Conservation (phyloP, 139 green algal genomes). For the Tetraselmis striata region DNA sequence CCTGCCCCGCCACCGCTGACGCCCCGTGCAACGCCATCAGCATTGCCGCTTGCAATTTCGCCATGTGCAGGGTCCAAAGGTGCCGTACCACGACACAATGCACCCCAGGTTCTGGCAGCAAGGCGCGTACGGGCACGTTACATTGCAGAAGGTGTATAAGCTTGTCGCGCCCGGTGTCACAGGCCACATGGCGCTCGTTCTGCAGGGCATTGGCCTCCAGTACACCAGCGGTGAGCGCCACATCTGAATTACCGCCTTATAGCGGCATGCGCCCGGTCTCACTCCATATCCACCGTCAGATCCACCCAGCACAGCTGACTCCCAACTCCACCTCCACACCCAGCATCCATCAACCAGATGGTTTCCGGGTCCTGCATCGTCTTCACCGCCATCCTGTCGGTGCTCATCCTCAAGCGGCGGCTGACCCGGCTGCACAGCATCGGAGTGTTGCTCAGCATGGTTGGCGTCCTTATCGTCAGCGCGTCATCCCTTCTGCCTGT, state of each 20-base stretch:
- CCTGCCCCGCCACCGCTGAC: too few species aligned
- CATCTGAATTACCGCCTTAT: too few species aligned
- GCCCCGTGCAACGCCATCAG: too few species aligned
- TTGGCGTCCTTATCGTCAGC: not conserved
- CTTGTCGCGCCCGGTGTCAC: not conserved
- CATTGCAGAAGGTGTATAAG: not conserved
- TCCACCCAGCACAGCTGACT: too few species aligned
- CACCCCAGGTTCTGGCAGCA: not conserved
- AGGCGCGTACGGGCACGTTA: not conserved
- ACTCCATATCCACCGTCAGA: too few species aligned
- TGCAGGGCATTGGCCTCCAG: slow-evolving; percentile 8
- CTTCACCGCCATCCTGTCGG: slow-evolving; percentile 2
- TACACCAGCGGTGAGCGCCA: slow-evolving; percentile 10
- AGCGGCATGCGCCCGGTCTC: too few species aligned
- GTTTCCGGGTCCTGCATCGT: slow-evolving; percentile 12
- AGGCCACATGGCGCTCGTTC: not conserved
- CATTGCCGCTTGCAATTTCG: too few species aligned
- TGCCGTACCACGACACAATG: not conserved
- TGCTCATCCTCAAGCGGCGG: not conserved
- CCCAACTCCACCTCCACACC: not conserved
- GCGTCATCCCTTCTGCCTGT: not conserved
- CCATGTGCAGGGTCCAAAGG: not conserved
- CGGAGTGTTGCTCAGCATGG: not conserved
- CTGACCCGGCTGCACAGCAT: slow-evolving; percentile 4
- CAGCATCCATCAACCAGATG: slow-evolving; percentile 3